phyloP scores from a whole-genome alignment of 768 basidiomycete species.

The Hypholoma sublateritium region DNA sequence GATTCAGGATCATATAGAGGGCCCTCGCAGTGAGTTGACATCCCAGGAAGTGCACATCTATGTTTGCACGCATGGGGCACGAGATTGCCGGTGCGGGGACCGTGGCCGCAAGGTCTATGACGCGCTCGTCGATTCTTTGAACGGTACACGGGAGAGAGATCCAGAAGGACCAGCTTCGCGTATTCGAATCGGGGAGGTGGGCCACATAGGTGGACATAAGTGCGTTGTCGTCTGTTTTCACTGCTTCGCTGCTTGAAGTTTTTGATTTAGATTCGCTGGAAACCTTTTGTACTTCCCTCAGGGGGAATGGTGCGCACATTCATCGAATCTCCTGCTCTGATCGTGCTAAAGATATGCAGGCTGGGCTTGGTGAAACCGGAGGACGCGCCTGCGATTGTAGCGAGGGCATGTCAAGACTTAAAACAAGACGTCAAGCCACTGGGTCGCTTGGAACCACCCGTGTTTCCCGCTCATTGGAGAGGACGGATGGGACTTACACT shows the following conservation, averaged over 20 bases:
- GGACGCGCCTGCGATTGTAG: slow-evolving; percentile 56
- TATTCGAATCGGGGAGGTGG: slow-evolving; percentile 61
- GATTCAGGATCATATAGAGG: slow-evolving; percentile 32
- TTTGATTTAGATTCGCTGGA: slow-evolving; percentile 54
- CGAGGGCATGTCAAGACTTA: slow-evolving; percentile 36
- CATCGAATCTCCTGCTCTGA: neutral
- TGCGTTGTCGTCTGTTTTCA: slow-evolving; percentile 6
- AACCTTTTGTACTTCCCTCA: slow-evolving; percentile 69
- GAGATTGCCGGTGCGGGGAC: slow-evolving; percentile 81
- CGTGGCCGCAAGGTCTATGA: slow-evolving; percentile 56
- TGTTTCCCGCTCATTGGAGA: slow-evolving; percentile 58
- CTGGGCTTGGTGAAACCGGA: slow-evolving; percentile 58
- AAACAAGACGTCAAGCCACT: slow-evolving; percentile 24
- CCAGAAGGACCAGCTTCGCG: slow-evolving; percentile 22
- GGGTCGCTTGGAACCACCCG: slow-evolving; percentile 28
- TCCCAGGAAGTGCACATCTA: slow-evolving; percentile 45
- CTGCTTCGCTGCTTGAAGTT: neutral
- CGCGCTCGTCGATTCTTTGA: slow-evolving; percentile 54
- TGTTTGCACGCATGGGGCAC: slow-evolving; percentile 76
- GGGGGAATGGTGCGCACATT: slow-evolving; percentile 62
- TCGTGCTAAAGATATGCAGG: slow-evolving; percentile 35
- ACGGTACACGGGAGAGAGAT: slow-evolving; percentile 30
- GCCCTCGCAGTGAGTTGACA: slow-evolving; percentile 6
- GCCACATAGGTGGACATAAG: slow-evolving; percentile 86
- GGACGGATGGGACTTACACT: slow-evolving; percentile 69